Conservation (phyloP, 2,329 filamentous ascomycete species). For the Allantophomopsis cytisporea region DNA sequence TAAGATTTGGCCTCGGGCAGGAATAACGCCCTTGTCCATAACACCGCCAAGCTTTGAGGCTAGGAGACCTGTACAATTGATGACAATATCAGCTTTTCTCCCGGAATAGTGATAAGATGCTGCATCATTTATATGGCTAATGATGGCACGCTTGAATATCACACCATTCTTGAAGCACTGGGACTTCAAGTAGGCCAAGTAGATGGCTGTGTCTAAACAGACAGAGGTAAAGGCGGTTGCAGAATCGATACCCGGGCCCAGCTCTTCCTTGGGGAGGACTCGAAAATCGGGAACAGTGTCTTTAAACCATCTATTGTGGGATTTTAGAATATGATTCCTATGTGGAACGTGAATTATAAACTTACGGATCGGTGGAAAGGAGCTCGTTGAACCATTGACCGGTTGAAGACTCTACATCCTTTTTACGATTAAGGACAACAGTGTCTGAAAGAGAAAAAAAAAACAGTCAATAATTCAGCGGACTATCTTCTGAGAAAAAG, state of each 20-base stretch:
- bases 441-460: constrained; percentile 21
- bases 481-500: not conserved
- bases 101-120: constrained; percentile 42
- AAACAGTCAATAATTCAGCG: not conserved
- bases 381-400: constrained; percentile 49
- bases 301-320: constrained; percentile 44
- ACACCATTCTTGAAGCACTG: constrained; percentile 67
- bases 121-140: constrained; percentile 65
- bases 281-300: constrained; percentile 60
- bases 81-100: constrained; percentile 47
- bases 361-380: constrained; percentile 41
- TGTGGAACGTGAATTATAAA: no score
- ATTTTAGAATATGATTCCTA: no score
- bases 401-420: constrained; percentile 41
- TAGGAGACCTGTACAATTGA: constrained; percentile 78
- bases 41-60: constrained; percentile 71
- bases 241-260: constrained; percentile 54
- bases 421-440: constrained; percentile 38
- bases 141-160: constrained; percentile 44
- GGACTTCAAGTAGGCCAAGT: constrained; percentile 73
- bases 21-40: constrained; percentile 56
- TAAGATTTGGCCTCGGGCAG: constrained; percentile 67
- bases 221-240: constrained; percentile 70
- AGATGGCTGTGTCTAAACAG: constrained; percentile 83
- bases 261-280: constrained; percentile 38